Evolutionary conservation across 495 filamentous ascomycete species (phyloP), one percentile per base, ranked within the genome.

Genomic region (Penicillium coprophilum): DNA sequence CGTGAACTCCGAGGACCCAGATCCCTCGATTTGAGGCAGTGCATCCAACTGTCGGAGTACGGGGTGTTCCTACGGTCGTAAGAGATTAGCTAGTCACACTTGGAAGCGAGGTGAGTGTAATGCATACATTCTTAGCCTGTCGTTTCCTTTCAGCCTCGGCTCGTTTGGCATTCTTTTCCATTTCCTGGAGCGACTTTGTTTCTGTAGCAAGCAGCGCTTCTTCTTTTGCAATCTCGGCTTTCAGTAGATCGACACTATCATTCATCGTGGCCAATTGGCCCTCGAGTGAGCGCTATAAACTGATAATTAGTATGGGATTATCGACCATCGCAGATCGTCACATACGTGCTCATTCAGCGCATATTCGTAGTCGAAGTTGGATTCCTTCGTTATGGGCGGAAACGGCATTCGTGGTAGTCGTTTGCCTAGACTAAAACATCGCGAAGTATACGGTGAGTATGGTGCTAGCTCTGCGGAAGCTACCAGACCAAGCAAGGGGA

Each of bases 341-440:
- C 74, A 36, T 66, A 81, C 81, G 62, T 83, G 84, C 57, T 81
- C 77, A 67, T 84, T 80, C 10, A 83, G 60, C 20, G 84, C 77
- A 58, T 77, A 77, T 50, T 87, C 83, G 53, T 82, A 80, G 60
- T 87, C 80, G 59, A 88, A 87, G 57, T 80, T 72, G 0, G 76
- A 69, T 31, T 82, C 83, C 54, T 78, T 81, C 6, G 81, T 77
- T 41, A 76, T 69, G 8, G 77, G 81, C 3, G 85, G 85, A 56
- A 88, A 85, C 30, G 82, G 82, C 74, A 85, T 80, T 40, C 77
- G 73, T 27, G 82, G 80, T 13, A 86, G 63, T 39, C 76, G 71
- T 56, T 72, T 77, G 46, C 68, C 75, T 39, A 85, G 67, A 52
- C 74, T 79, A 44, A 50, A 41, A 24, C 13, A 53, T 27, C 7